Evolutionary conservation across 805 yeast genomes (phyloP).

Genomic region (Myxozyma kluyveri): DNA sequence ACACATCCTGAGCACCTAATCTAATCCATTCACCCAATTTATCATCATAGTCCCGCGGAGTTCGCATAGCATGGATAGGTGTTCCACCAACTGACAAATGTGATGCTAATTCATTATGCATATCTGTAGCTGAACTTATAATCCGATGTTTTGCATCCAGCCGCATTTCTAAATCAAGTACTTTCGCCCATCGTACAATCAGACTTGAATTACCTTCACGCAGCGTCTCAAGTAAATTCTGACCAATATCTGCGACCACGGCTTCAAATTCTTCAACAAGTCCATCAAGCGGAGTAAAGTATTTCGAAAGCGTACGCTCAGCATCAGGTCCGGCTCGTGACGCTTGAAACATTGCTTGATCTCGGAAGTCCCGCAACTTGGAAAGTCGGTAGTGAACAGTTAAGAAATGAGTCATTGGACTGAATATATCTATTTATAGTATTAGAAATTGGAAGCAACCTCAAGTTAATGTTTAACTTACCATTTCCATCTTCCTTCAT

Average conservation of each 20-base stretch:
- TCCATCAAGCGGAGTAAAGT: conserved; percentile 50
- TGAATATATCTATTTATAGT: conserved; percentile 14
- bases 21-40: conserved; percentile 22
- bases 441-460: not conserved
- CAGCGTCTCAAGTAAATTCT: conserved; percentile 67
- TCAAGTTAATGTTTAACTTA: not conserved
- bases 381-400: conserved; percentile 68
- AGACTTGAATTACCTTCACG: conserved; percentile 66
- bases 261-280: conserved; percentile 59
- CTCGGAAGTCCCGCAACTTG: conserved; percentile 72
- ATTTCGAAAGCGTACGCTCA: conserved; percentile 51
- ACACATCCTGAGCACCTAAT: conserved; percentile 59
- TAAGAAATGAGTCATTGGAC: conserved; percentile 53
- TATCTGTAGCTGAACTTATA: conserved; percentile 13
- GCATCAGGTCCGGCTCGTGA: conserved; percentile 54
- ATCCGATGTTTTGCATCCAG: conserved; percentile 61
- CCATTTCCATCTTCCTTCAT: conserved; percentile 47
- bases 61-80: conserved; percentile 3
- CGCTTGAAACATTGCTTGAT: conserved; percentile 63
- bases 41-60: conserved; percentile 21
- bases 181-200: conserved; percentile 67
- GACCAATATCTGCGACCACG: conserved; percentile 61
- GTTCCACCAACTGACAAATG: conserved; percentile 18
- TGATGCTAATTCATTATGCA: conserved; percentile 12
- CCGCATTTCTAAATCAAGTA: conserved; percentile 74